A percentile compares a stretch with the other conserved stretches of the same genome.
phyloP scores from a whole-genome alignment of 2,329 filamentous ascomycete genomes.

The Lachnellula suecica region DNA sequence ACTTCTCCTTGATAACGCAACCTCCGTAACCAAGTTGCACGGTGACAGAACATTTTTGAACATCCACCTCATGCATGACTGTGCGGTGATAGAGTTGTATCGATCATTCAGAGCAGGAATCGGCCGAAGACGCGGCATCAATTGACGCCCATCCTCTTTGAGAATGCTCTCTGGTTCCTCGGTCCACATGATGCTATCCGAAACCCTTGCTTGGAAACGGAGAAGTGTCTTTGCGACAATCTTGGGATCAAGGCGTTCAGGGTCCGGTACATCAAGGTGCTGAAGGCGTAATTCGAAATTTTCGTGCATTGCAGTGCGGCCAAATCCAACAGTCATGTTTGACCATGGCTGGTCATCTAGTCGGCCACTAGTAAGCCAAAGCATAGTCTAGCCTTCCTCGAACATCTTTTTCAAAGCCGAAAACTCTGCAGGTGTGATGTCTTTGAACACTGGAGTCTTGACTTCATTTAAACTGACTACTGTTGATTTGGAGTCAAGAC shows the following conservation, averaged over 20 bases:
- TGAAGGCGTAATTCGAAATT: constrained; percentile 4
- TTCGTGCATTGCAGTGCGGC: constrained; percentile 4
- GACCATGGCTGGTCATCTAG: constrained; percentile 6
- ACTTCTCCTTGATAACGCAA: background rate
- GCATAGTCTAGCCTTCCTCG: background rate
- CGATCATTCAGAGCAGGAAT: constrained; percentile 3
- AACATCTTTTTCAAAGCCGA: constrained; percentile 20
- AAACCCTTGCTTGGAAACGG: background rate
- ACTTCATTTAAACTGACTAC: constrained; percentile 25
- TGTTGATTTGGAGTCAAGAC: background rate
- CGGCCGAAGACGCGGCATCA: constrained; percentile 10
- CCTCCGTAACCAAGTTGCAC: background rate
- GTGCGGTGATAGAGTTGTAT: constrained; percentile 8
- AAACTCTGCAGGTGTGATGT: constrained; percentile 18
- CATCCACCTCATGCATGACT: constrained; percentile 2
- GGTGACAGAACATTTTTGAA: background rate
- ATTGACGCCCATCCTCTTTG: constrained; percentile 1
- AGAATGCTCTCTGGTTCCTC: constrained; percentile 11
- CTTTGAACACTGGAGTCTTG: constrained; percentile 28
- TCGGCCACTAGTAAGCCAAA: constrained; percentile 12
- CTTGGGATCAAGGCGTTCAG: background rate
- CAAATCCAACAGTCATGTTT: constrained; percentile 15
- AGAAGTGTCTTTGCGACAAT: constrained; percentile 9
- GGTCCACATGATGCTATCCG: constrained; percentile 2
- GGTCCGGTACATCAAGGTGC: constrained; percentile 9